Conservation (phyloP, 2,329 filamentous ascomycete species). For the Neonectria faginata region DNA sequence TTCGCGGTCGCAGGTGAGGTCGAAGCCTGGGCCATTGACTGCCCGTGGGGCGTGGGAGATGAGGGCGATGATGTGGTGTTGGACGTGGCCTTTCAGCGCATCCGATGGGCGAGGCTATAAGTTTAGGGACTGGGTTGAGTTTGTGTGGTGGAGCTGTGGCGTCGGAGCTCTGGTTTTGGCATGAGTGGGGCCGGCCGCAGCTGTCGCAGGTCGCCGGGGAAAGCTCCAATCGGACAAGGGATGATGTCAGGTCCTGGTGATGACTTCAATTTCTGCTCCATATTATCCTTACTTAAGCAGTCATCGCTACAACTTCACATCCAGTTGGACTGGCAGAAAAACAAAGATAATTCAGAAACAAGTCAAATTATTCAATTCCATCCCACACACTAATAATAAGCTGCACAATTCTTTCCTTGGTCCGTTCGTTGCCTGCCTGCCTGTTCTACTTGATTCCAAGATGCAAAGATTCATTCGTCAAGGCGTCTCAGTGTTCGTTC, state of each 20-base stretch:
- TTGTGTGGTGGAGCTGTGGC: constrained; percentile 42
- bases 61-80: constrained; percentile 27
- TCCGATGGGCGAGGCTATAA: constrained; percentile 19
- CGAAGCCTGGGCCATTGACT: constrained; percentile 45
- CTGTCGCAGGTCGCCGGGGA: constrained; percentile 10
- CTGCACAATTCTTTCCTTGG: not conserved
- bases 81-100: constrained; percentile 38
- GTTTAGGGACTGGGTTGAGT: constrained; percentile 23
- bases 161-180: not conserved
- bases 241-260: constrained; percentile 5
- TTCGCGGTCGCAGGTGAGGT: constrained; percentile 32
- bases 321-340: too few species aligned
- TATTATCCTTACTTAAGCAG: not conserved
- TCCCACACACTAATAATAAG: not conserved
- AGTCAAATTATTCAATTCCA: constrained; percentile 11
- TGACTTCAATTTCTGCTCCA: not conserved
- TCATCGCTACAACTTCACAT: not conserved
- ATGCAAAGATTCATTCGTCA: constrained; percentile 40
- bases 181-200: constrained; percentile 19
- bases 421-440: constrained; percentile 10
- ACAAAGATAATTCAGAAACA: not conserved
- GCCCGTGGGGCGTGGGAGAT: constrained; percentile 25
- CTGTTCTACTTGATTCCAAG: constrained; percentile 16
- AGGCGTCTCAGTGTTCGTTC: constrained; percentile 40
- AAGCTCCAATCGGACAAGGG: constrained; percentile 10